phyloP scores from a whole-genome alignment of 441 rosid genomes.

The Arabidopsis hybrid region DNA sequence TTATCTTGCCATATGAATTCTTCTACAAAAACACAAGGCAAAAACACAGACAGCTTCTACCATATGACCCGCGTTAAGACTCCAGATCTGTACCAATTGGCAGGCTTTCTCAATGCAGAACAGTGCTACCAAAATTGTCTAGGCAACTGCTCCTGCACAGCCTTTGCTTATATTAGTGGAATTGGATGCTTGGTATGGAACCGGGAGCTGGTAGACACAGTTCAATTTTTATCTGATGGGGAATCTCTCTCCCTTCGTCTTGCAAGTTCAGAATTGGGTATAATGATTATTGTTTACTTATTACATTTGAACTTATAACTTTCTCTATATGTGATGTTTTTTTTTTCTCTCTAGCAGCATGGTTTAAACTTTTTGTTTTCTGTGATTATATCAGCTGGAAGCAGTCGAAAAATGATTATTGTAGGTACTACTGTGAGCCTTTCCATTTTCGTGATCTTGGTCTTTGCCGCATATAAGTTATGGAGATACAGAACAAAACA shows the following conservation, averaged over 20 bases:
- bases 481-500: slow-evolving; percentile 42
- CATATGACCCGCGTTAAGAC: slow-evolving; percentile 39
- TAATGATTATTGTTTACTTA: neutral
- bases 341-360: neutral
- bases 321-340: slow-evolving; percentile 14
- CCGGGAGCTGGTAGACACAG: slow-evolving; percentile 45
- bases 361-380: slow-evolving; percentile 15
- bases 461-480: slow-evolving; percentile 31
- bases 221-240: slow-evolving; percentile 41
- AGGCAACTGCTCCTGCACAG: slow-evolving; percentile 56
- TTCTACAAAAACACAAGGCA: slow-evolving; percentile 9
- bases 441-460: slow-evolving; percentile 27
- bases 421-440: slow-evolving; percentile 25
- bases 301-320: slow-evolving; percentile 3
- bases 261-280: slow-evolving; percentile 48
- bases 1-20: slow-evolving; percentile 36
- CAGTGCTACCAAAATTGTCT: slow-evolving; percentile 40
- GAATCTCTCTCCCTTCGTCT: slow-evolving; percentile 50
- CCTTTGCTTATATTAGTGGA: slow-evolving; percentile 50
- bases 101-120: slow-evolving; percentile 13
- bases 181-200: slow-evolving; percentile 58
- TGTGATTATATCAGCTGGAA: slow-evolving; percentile 28
- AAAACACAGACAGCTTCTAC: slow-evolving; percentile 39
- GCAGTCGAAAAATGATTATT: slow-evolving; percentile 27
- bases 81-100: slow-evolving; percentile 50